Evolutionary conservation across 176 grass and related monocot species (phyloP).

Genomic region (Paspalum notatum): DNA sequence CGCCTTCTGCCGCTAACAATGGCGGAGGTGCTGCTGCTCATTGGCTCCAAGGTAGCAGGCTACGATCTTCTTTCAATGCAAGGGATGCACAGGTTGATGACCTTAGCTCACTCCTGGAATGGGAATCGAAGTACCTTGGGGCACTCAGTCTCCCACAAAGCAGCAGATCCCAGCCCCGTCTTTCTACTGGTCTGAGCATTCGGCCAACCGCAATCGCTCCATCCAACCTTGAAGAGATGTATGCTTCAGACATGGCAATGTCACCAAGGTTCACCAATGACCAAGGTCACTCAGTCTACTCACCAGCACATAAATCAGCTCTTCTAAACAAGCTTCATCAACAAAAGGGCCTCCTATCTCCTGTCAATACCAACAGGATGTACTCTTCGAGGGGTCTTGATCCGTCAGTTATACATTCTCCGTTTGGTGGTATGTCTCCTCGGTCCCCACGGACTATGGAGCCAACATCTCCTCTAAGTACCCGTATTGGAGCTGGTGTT

Average conservation of each 20-base stretch:
- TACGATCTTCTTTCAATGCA: slow-evolving; percentile 84
- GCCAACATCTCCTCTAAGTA: slow-evolving; percentile 60
- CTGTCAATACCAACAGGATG: slow-evolving; percentile 75
- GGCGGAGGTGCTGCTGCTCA: slow-evolving; percentile 36
- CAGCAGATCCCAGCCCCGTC: slow-evolving; percentile 36
- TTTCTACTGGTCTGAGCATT: slow-evolving; percentile 45
- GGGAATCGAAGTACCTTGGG: slow-evolving; percentile 67
- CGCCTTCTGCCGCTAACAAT: slow-evolving; percentile 57
- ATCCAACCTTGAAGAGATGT: slow-evolving; percentile 75
- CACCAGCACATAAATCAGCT: slow-evolving; percentile 74
- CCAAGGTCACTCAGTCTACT: slow-evolving; percentile 63
- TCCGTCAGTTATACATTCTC: slow-evolving; percentile 52
- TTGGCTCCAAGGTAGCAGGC: slow-evolving; percentile 74
- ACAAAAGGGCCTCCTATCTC: slow-evolving; percentile 64
- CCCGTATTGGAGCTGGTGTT: slow-evolving; percentile 43
- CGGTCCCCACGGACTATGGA: slow-evolving; percentile 73
- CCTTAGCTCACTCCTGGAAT: slow-evolving; percentile 59
- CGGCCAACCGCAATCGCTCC: slow-evolving; percentile 53
- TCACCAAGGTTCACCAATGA: slow-evolving; percentile 77
- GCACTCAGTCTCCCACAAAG: slow-evolving; percentile 55
- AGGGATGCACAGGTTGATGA: slow-evolving; percentile 74
- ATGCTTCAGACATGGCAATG: slow-evolving; percentile 60
- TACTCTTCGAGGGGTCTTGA: slow-evolving; percentile 63
- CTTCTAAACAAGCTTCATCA: slow-evolving; percentile 71
- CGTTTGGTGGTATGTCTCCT: slow-evolving; percentile 63